Percentiles rank a stretch among this genome's conserved stretches.
Evolutionary conservation across 208 protist species (phyloP).

Genomic region (Entamoeba moshkovskii): DNA sequence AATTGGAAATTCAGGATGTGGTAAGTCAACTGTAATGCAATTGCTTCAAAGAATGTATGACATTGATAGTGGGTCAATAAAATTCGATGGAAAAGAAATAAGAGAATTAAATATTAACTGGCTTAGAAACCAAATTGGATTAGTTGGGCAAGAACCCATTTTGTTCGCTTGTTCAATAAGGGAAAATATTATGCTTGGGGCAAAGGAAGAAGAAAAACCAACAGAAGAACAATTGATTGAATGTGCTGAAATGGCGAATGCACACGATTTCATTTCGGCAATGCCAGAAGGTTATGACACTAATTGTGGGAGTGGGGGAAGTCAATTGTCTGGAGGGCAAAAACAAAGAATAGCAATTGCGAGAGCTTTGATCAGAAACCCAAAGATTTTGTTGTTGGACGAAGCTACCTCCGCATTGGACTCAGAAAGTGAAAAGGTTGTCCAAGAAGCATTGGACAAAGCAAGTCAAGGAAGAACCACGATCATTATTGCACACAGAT

Average conservation of each 20-base stretch:
- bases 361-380: conserved; percentile 58
- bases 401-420: conserved; percentile 71
- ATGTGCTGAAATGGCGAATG: not conserved
- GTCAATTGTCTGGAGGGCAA: conserved; percentile 49
- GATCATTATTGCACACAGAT: conserved; percentile 71
- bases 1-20: conserved; percentile 69
- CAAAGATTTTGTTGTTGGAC: conserved; percentile 67
- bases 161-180: conserved; percentile 77
- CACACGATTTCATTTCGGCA: not conserved
- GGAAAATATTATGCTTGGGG: conserved; percentile 64
- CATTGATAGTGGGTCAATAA: conserved; percentile 55
- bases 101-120: conserved; percentile 46
- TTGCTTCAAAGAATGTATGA: conserved; percentile 81
- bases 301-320: not conserved
- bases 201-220: not conserved
- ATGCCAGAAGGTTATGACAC: not conserved
- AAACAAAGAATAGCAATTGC: conserved; percentile 76
- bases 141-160: conserved; percentile 83
- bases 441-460: conserved; percentile 57
- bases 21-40: conserved; percentile 66
- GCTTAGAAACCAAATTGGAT: not conserved
- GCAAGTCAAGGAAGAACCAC: conserved; percentile 63
- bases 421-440: conserved; percentile 60
- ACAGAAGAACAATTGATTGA: not conserved
- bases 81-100: conserved; percentile 73